Evolutionary conservation across 495 filamentous ascomycete genomes (phyloP).

Genomic region (Chaetomium fimeti): DNA sequence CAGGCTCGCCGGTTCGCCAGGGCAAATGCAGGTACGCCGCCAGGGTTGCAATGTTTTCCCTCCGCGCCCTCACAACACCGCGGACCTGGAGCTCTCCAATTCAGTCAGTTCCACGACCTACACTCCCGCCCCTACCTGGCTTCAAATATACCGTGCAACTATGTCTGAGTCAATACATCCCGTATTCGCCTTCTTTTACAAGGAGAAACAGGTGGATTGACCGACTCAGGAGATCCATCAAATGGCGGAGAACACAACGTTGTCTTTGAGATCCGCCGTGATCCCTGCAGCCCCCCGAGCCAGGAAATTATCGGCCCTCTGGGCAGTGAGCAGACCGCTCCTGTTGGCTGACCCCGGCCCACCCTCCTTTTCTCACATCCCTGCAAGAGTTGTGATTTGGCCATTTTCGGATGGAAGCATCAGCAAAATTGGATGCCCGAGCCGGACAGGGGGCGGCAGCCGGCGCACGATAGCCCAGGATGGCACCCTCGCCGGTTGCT

Average conservation of each 20-base stretch:
- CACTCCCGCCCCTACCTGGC: background rate
- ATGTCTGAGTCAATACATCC: background rate
- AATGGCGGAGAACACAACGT: background rate
- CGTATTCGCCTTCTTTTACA: background rate
- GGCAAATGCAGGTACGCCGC: conserved; percentile 3
- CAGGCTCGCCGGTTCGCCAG: background rate
- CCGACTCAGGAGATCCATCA: background rate
- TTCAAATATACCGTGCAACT: background rate
- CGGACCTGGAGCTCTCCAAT: no score
- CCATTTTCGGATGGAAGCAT: conserved; percentile 21
- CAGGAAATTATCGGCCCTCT: conserved; percentile 19
- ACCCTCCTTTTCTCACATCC: conserved; percentile 22
- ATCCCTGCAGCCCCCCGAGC: conserved; percentile 19
- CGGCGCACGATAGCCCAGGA: conserved; percentile 7
- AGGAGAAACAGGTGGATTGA: background rate
- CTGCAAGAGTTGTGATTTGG: conserved; percentile 15
- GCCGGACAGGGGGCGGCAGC: background rate
- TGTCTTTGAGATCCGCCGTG: conserved; percentile 4
- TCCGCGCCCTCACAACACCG: no score
- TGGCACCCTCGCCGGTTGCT: conserved; percentile 7
- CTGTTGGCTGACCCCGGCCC: conserved; percentile 22
- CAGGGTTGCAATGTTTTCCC: background rate
- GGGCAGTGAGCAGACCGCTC: conserved; percentile 16
- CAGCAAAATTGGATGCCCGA: conserved; percentile 19
- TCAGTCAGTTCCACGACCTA: background rate